Conservation (phyloP, 2,329 filamentous ascomycete genomes). For the Botrytis elliptica region DNA sequence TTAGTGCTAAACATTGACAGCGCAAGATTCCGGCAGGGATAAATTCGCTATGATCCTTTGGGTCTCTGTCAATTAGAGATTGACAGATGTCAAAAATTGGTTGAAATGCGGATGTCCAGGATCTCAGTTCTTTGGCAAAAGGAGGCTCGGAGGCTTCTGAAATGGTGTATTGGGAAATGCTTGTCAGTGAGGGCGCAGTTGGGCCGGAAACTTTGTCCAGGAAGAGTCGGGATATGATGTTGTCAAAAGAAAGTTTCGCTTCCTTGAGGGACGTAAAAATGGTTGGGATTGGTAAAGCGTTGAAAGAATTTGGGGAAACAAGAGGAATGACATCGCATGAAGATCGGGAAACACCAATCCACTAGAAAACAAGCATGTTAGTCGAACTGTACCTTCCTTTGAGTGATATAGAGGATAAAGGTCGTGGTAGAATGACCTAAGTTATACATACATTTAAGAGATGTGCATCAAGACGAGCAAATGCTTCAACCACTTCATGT, state of each 20-base stretch:
- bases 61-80: not conserved
- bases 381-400: not conserved
- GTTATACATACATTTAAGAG: not conserved
- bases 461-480: conserved; percentile 26
- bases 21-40: not conserved
- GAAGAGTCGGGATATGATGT: not conserved
- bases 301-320: not conserved
- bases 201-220: not conserved
- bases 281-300: not conserved
- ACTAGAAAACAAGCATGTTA: not conserved
- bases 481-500: conserved; percentile 25
- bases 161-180: not conserved
- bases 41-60: not conserved
- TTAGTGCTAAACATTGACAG: not conserved
- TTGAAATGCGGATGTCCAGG: not conserved
- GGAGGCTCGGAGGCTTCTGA: not conserved
- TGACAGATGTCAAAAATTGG: not conserved
- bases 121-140: not conserved
- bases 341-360: not conserved
- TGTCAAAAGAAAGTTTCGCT: not conserved
- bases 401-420: not conserved
- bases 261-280: not conserved
- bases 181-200: not conserved
- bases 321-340: not conserved
- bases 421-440: not conserved